Evolutionary conservation across 1,284 basidiomycete species (phyloP), one percentile per base, ranked within the genome.

Genomic region (Puccinia triticina): DNA sequence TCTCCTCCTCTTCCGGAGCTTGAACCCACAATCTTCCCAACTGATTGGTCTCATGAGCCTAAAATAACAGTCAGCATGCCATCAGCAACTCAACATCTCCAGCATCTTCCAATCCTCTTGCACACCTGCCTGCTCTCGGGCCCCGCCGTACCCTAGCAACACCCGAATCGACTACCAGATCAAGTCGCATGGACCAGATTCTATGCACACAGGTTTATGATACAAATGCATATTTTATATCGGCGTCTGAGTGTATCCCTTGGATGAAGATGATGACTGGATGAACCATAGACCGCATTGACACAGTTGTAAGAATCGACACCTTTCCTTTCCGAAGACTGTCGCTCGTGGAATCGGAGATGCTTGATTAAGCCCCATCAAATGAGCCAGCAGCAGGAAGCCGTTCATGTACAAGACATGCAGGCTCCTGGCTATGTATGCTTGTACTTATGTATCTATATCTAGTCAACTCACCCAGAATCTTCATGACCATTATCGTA

Each of bases 1-100:
- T 46, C 46, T 48, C 43, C 66, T 46, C 66, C 37, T 69, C 66
- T 69, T 69, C n/a, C 66, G 66, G 66, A 69, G 66, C 66, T 69
- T 69, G 43, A 46, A 48, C 66, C 37, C 23, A 69, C 43, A 23
- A 69, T 69, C 43, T 69, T 29, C n/a, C 43, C 66, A 61, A 34
- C 59, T 34, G 32, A 32, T 61, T 34, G 29, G 7, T 61, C 23
- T 11, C 66, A 69, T 57, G 55, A 57, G 55, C 21, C 40, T 69
- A 29, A 69, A 12, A 34, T 43, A 2, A 69, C 3, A n/a, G 37
- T 16, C 64, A 66, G 8, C 64, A 43, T 37, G 37, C 23, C 40
- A 69, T 48, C 66, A 69, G 40, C 66, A 69, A 46, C 14, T 14
- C 43, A 69, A 69, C 40, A 46, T 46, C 66, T 37, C 18, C 66